These are phyloP conservation scores for Starmerella vitae DNA, from an alignment of 805 yeast species.

Conservation along the genomic window DNA sequence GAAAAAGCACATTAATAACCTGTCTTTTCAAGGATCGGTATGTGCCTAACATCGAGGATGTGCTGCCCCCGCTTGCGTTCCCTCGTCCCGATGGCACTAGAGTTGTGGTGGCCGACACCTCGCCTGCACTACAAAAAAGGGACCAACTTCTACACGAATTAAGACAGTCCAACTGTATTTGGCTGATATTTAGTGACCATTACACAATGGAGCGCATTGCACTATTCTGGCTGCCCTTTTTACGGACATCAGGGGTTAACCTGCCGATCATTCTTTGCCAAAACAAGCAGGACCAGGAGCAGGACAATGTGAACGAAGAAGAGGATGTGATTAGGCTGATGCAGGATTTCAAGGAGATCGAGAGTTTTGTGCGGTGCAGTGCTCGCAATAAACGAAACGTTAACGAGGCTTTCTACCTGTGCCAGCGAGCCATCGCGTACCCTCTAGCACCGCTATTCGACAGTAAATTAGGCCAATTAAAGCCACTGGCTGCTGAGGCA, in stretches of 20 bases:
- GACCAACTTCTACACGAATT: slow-evolving; percentile 53
- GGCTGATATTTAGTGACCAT: slow-evolving; percentile 90
- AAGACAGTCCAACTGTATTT: slow-evolving; percentile 74
- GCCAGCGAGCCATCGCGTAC: slow-evolving; percentile 84
- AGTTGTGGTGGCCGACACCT: slow-evolving; percentile 70
- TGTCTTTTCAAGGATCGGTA: slow-evolving; percentile 70
- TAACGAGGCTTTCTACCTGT: slow-evolving; percentile 80
- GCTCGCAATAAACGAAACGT: slow-evolving; percentile 77
- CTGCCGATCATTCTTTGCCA: slow-evolving; percentile 84
- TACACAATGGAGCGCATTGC: slow-evolving; percentile 88
- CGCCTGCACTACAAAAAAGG: slow-evolving; percentile 44
- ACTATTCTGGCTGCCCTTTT: slow-evolving; percentile 86
- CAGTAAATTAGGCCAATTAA: slow-evolving; percentile 72
- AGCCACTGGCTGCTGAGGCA: slow-evolving; percentile 64
- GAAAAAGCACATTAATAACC: slow-evolving; percentile 47
- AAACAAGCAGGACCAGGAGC: slow-evolving; percentile 38
- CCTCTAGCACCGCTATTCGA: slow-evolving; percentile 90
- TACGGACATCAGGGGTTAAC: slow-evolving; percentile 86
- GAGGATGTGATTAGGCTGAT: slow-evolving; percentile 79
- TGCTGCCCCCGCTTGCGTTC: slow-evolving; percentile 71
- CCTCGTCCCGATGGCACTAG: slow-evolving; percentile 50
- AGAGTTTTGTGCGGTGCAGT: slow-evolving; percentile 77
- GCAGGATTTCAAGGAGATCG: slow-evolving; percentile 87
- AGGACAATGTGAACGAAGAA: slow-evolving; percentile 30
- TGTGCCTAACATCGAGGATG: slow-evolving; percentile 61